A percentile compares a stretch with the other conserved stretches of the same genome.
These are phyloP conservation scores for Euphorbia schlechtendalii DNA, from an alignment of 441 rosid species.

Conservation along the genomic window DNA sequence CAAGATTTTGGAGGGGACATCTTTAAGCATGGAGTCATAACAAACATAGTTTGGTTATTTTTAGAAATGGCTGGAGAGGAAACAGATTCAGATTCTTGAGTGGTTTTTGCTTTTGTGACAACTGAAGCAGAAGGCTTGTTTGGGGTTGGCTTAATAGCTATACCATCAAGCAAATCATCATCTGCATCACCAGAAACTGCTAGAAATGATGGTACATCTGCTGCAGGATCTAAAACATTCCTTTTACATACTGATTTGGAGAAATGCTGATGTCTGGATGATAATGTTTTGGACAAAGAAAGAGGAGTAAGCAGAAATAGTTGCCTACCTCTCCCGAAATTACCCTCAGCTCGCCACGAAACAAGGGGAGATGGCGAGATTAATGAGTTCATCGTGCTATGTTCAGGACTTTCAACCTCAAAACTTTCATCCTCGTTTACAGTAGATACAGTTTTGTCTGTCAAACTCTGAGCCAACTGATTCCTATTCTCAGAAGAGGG, in stretches of 20 bases:
- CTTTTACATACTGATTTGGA: slow-evolving; percentile 34
- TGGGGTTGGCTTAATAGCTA: slow-evolving; percentile 27
- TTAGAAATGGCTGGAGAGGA: slow-evolving; percentile 36
- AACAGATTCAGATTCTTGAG: slow-evolving; percentile 26
- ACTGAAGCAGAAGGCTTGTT: slow-evolving; percentile 29
- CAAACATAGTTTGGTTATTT: slow-evolving; percentile 35
- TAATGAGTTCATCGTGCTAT: slow-evolving; percentile 36
- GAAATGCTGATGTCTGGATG: slow-evolving; percentile 36
- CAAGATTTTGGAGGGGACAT: slow-evolving; percentile 82
- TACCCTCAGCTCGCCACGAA: slow-evolving; percentile 66
- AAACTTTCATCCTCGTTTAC: slow-evolving; percentile 28
- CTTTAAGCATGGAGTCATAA: slow-evolving; percentile 72
- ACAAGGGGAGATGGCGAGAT: slow-evolving; percentile 95
- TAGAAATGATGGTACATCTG: slow-evolving; percentile 27
- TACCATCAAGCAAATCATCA: slow-evolving; percentile 33
- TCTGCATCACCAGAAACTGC: slow-evolving; percentile 32
- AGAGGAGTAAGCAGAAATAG: slow-evolving; percentile 83
- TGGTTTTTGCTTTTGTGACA: slow-evolving; percentile 16
- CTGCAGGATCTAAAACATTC: slow-evolving; percentile 23
- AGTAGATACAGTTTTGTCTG: slow-evolving; percentile 20
- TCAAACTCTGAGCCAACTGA: slow-evolving; percentile 24
- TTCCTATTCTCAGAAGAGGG: slow-evolving; percentile 22
- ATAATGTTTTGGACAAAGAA: slow-evolving; percentile 49
- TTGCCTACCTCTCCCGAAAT: slow-evolving; percentile 56
- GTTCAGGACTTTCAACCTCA: slow-evolving; percentile 59